Conservation (phyloP, 2,329 filamentous ascomycete genomes). For the Aspergillus sp. region DNA sequence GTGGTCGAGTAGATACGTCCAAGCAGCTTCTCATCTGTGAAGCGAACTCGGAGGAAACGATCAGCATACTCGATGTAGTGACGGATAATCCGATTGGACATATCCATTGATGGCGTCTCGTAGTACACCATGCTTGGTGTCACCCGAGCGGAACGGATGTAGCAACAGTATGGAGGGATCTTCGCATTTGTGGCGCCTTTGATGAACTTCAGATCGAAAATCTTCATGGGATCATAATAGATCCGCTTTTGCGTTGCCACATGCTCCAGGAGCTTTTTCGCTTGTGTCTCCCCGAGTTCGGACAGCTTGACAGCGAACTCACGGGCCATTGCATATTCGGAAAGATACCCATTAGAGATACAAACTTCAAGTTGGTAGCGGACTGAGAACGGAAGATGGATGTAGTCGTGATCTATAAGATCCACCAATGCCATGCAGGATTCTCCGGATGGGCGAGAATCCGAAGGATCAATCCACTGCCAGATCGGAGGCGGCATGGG, state of each 20-base stretch:
- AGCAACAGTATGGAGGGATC: slow-evolving; percentile 69
- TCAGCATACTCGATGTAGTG: slow-evolving; percentile 67
- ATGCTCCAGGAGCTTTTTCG: slow-evolving; percentile 69
- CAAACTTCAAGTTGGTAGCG: slow-evolving; percentile 93
- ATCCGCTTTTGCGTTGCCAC: slow-evolving; percentile 62
- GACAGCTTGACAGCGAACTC: slow-evolving; percentile 66
- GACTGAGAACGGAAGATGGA: slow-evolving; percentile 64
- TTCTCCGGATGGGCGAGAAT: slow-evolving; percentile 21
- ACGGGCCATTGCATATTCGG: slow-evolving; percentile 68
- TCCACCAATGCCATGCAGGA: slow-evolving; percentile 35
- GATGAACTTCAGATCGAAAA: slow-evolving; percentile 58
- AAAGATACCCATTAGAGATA: slow-evolving; percentile 73
- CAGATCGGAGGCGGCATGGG: slow-evolving; percentile 29
- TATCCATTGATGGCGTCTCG: slow-evolving; percentile 74
- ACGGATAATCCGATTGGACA: slow-evolving; percentile 81
- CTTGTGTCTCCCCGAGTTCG: slow-evolving; percentile 51
- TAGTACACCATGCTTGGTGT: slow-evolving; percentile 83
- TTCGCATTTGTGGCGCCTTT: slow-evolving; percentile 49
- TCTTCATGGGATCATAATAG: slow-evolving; percentile 67
- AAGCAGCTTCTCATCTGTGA: slow-evolving; percentile 72
- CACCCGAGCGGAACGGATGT: slow-evolving; percentile 72
- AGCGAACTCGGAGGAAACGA: slow-evolving; percentile 83
- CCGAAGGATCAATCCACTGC: slow-evolving; percentile 39
- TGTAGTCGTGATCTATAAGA: slow-evolving; percentile 30
- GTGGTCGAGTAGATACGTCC: slow-evolving; percentile 60